Evolutionary conservation across 345 rosid species (phyloP), one percentile per base, ranked within the genome.

Genomic region (Populus davidiana): DNA sequence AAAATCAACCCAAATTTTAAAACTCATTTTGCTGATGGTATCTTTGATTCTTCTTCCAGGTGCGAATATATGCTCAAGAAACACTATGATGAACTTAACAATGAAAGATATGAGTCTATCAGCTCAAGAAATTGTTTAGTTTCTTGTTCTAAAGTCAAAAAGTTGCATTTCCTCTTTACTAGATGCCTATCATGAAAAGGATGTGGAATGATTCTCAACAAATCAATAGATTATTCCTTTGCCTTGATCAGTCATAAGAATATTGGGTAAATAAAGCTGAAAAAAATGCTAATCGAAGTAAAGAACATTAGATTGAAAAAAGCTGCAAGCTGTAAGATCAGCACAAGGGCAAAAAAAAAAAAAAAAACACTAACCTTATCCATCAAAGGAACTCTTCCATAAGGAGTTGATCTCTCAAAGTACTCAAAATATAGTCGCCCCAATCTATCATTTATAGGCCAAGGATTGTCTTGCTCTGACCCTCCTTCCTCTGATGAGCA

Each of bases 341-440:
- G 2, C 63, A 8, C 14, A 76, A 17, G n/a, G 39, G 4, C 38
- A 74, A 44, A 59, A 43, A 1, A 47, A 25, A 5, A 47, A 69
- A 67, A 67, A 50, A 11, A 33, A 49, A 38, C 6, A 68, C n/a
- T 4, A 63, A 96, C 99, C 99, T 96, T 94, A 80, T 96, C 99
- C 98, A 89, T 91, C 82, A 96, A 92, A 80, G 99, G 99, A 81
- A 96, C 97, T 79, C 99, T 86, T 77, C 90, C 90, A 80, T 90
- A 92, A 70, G 99, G 99, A 83, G 99, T 86, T 61, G 93, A 90
- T 88, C 90, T 91, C 86, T 96, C 99, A 68, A 92, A 94, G 83
- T 91, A 82, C 86, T 92, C 94, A 29, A 88, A 81, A 63, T 94
- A 91, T 36, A 90, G 92, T 80, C 87, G 80, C 20, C 99, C 99